Conservation (phyloP, 345 rosid genomes). For the Capsella bursapastoris region DNA sequence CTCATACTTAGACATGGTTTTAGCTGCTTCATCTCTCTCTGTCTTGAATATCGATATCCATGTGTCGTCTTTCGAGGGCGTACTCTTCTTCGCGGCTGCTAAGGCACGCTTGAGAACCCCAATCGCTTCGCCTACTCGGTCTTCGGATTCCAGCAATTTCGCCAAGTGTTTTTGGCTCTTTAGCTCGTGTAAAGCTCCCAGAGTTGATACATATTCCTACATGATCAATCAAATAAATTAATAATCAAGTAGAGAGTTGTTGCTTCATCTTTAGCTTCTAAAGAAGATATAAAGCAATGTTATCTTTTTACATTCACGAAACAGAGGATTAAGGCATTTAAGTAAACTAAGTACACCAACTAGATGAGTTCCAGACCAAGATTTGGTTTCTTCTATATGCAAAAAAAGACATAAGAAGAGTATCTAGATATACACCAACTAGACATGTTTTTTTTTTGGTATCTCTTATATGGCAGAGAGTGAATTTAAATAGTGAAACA, state of each 20-base stretch:
- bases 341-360: background rate
- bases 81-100: slow-evolving; percentile 43
- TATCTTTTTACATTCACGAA: background rate
- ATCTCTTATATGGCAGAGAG: too few species aligned
- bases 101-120: slow-evolving; percentile 64
- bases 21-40: slow-evolving; percentile 55
- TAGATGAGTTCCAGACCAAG: slow-evolving; percentile 3
- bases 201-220: slow-evolving; percentile 64
- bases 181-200: slow-evolving; percentile 67
- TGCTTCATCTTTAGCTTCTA: background rate
- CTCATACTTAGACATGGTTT: slow-evolving; percentile 56
- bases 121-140: slow-evolving; percentile 57
- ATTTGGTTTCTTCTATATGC: background rate
- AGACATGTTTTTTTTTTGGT: too few species aligned
- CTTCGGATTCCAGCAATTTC: slow-evolving; percentile 46
- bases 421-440: too few species aligned
- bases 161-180: slow-evolving; percentile 65
- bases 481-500: background rate
- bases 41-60: slow-evolving; percentile 51
- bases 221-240: background rate
- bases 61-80: slow-evolving; percentile 58
- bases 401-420: background rate
- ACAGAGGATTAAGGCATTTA: background rate
- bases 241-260: background rate
- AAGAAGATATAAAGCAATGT: background rate